phyloP scores from a whole-genome alignment of 441 rosid genomes.

The Adansonia madagascariensis region DNA sequence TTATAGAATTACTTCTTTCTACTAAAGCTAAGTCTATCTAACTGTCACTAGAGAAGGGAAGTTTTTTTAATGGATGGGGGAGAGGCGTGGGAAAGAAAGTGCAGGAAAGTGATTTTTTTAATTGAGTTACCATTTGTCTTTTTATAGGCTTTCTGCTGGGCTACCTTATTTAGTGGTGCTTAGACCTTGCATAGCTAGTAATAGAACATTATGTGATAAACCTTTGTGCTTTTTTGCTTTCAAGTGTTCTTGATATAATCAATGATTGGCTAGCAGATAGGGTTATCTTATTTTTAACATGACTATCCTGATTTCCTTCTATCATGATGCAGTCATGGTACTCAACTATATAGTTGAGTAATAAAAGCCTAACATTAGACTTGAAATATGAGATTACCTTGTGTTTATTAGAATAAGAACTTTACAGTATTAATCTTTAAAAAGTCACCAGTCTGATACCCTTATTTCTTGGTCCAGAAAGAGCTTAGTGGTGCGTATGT shows the following conservation, averaged over 20 bases:
- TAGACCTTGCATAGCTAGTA: background rate
- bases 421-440: too few relatives aligned
- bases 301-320: background rate
- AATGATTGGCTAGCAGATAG: background rate
- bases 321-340: background rate
- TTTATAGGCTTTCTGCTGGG: background rate
- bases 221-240: background rate
- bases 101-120: background rate
- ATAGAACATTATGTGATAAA: background rate
- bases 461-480: background rate
- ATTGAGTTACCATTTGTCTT: background rate
- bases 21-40: background rate
- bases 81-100: background rate
- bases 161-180: background rate
- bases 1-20: background rate
- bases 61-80: background rate
- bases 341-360: background rate
- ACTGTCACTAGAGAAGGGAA: background rate
- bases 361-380: background rate
- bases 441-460: too few relatives aligned
- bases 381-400: constrained; percentile 1
- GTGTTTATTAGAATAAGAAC: too few relatives aligned
- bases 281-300: background rate
- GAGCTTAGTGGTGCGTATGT: background rate
- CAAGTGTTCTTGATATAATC: background rate